Conservation (phyloP, 768 basidiomycete genomes). For the Lyophyllum shimeji region DNA sequence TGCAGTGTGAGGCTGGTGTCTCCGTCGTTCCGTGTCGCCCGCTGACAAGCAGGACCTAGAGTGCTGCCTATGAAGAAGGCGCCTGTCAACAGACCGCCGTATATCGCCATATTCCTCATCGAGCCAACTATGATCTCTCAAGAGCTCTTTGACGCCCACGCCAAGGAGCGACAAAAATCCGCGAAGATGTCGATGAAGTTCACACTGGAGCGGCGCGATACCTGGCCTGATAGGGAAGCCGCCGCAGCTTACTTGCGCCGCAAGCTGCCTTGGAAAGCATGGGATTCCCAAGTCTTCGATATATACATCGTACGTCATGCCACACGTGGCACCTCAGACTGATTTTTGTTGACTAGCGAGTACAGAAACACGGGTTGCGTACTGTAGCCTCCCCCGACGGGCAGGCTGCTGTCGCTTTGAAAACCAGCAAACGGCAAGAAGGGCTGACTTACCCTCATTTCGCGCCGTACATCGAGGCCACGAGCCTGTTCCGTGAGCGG, state of each 20-base stretch:
- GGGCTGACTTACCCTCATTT: constrained; percentile 17
- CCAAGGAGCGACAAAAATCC: constrained; percentile 14
- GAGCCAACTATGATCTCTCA: constrained; percentile 32
- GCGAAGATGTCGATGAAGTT: constrained; percentile 17
- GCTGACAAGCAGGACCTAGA: constrained; percentile 7
- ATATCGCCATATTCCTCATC: constrained; percentile 27
- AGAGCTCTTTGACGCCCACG: constrained; percentile 21
- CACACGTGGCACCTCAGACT: neutral
- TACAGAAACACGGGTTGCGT: constrained; percentile 17
- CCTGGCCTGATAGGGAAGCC: constrained; percentile 25
- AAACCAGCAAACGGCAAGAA: constrained; percentile 16
- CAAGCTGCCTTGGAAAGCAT: constrained; percentile 27
- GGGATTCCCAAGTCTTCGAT: constrained; percentile 28
- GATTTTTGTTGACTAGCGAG: neutral
- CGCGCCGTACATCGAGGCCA: constrained; percentile 16
- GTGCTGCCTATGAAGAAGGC: constrained; percentile 18
- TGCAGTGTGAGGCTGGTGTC: constrained; percentile 21
- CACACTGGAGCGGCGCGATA: constrained; percentile 22
- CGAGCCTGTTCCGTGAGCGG: constrained; percentile 11
- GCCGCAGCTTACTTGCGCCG: constrained; percentile 24
- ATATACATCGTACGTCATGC: constrained; percentile 24
- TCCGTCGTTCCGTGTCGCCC: neutral
- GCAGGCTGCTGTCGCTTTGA: constrained; percentile 4
- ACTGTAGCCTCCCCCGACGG: constrained; percentile 3
- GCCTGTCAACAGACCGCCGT: constrained; percentile 16